Base-by-base conservation (phyloP, 2,329 filamentous ascomycete species). In the Aspergillus texensis region DNA sequence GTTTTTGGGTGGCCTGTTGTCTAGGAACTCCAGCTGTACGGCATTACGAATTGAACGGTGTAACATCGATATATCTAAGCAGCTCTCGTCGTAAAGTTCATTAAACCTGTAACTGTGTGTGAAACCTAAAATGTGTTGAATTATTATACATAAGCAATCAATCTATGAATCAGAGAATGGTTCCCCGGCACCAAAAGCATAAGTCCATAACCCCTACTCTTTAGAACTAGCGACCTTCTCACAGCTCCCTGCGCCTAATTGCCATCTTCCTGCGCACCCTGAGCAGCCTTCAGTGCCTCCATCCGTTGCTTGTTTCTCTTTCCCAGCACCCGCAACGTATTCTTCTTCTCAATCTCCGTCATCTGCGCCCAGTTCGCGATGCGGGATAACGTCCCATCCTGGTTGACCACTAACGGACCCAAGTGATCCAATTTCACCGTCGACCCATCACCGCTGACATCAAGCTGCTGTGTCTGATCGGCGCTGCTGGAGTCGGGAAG, bases 401-500 rank as follows among this genome's bases (percentile, higher is more conserved):
- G 80, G 75, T 92, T 91, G 60, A 93, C 88, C 1, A 94, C 90
- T 70, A 93, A 82, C 1, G 91, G 91, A 0, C 91, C 91, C 28
- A 93, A 80, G 65, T 87, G 84, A 72, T 92, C 89, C 10, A 93
- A 84, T 57, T 84, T 86, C 50, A 91, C 82, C 1, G 74, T 74
- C 16, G 78, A 71, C 11, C 73, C 72, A 32, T 71, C 73, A 9
- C 70, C 66, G 48, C 73, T 72, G 32, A 86, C 78, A 74, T 98
- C 94, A 73, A 95, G 91, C 84, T 94, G 93, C 88, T 91, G 96
- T 82, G 95, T 93, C 53, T 90, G 85, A 76, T 92, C 89, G 71
- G 91, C 90, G 71, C 93, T 86, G 78, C 93, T 90, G 68, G 85
- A 89, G 9, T 91, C 91, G 28, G 91, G 91, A 0, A 89, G 69